A percentile compares a stretch with the other conserved stretches of the same genome.
phyloP scores from a whole-genome alignment of 2,329 filamentous ascomycete genomes.

The Alternaria hordeiaustralica region DNA sequence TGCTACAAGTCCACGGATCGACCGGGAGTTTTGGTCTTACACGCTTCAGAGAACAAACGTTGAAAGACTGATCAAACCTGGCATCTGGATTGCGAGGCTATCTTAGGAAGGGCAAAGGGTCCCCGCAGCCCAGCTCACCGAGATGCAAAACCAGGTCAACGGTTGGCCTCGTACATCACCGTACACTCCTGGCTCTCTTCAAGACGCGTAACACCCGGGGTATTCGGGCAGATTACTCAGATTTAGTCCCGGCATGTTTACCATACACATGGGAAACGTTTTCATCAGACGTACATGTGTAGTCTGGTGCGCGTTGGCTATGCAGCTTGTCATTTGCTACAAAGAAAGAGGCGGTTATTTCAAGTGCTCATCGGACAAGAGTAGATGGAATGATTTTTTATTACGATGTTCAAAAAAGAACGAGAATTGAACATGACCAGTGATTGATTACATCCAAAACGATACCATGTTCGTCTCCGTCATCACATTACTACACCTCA shows the following conservation, averaged over 20 bases:
- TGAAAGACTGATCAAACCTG: not conserved
- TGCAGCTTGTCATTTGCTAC: not conserved
- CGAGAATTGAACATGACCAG: not conserved
- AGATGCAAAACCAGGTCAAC: not conserved
- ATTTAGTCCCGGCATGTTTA: not conserved
- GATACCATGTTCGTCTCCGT: not conserved
- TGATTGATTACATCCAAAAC: not conserved
- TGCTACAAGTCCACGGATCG: not conserved
- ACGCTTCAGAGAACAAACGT: not conserved
- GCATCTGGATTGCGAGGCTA: not conserved
- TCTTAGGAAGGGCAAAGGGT: not conserved
- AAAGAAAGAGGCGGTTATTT: not conserved
- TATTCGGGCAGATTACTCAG: not conserved
- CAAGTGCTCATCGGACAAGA: not conserved
- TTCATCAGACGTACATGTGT: not conserved
- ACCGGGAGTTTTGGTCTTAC: not conserved
- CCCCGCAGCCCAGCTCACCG: not conserved
- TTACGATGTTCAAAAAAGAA: not conserved
- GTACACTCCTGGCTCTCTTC: not conserved
- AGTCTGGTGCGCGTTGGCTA: not conserved
- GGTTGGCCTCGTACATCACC: not conserved
- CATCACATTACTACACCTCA: not conserved
- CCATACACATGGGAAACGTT: not conserved
- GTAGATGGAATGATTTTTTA: not conserved
- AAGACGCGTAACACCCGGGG: not conserved